phyloP scores from a whole-genome alignment of 352 stramenopile species.

The Pythium guiyangense region DNA sequence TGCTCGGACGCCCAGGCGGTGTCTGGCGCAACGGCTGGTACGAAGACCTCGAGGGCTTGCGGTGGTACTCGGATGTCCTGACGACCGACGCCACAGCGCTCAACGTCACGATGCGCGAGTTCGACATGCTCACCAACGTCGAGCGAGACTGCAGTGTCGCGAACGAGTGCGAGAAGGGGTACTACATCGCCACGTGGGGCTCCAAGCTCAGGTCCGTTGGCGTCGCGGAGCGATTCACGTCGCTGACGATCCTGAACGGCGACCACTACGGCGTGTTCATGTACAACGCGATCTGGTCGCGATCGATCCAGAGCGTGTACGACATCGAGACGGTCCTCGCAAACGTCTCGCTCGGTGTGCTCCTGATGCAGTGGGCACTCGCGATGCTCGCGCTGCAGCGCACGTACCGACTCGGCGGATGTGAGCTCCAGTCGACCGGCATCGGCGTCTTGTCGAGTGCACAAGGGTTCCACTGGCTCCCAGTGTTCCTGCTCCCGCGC shows the following conservation, averaged over 20 bases:
- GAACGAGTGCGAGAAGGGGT: slow-evolving; percentile 9
- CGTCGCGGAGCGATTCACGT: slow-evolving; percentile 5
- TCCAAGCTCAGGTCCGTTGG: slow-evolving; percentile 11
- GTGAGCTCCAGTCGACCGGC: slow-evolving; percentile 20
- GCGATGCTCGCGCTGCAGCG: slow-evolving; percentile 33
- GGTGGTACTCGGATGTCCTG: slow-evolving; percentile 29
- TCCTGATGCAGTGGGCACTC: slow-evolving; percentile 39
- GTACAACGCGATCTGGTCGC: slow-evolving; percentile 9
- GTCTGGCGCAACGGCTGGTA: slow-evolving; percentile 41
- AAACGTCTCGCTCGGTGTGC: slow-evolving; percentile 29
- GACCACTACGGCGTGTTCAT: slow-evolving; percentile 34
- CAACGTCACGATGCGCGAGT: slow-evolving; percentile 25
- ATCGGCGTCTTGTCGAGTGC: slow-evolving; percentile 34
- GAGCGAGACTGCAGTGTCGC: slow-evolving; percentile 25
- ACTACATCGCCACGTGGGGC: slow-evolving; percentile 12
- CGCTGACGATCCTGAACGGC: slow-evolving; percentile 24
- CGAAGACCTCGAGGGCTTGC: slow-evolving; percentile 13
- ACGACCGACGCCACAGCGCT: no score
- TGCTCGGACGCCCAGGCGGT: slow-evolving; percentile 20
- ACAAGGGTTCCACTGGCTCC: slow-evolving; percentile 38
- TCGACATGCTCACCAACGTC: slow-evolving; percentile 24
- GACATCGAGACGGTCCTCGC: slow-evolving; percentile 40
- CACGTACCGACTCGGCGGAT: slow-evolving; percentile 19
- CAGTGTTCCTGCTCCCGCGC: slow-evolving; percentile 30
- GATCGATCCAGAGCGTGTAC: slow-evolving; percentile 24